These are phyloP conservation scores for Erysimum cheiranthoides DNA, from an alignment of 345 rosid genomes.

Conservation along the genomic window DNA sequence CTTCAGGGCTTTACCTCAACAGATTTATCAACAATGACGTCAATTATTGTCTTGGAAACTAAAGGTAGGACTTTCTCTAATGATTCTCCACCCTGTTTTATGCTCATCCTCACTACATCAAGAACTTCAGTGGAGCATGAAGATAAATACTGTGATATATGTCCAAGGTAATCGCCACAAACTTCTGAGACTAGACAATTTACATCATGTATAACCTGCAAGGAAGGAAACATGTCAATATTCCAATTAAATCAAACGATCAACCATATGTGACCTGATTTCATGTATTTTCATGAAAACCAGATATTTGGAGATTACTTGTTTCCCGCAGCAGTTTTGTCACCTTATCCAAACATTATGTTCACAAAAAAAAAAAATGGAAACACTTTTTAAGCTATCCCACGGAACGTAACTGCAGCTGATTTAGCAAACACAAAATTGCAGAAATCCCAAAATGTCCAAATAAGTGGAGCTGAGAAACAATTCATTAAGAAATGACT, in stretches of 20 bases:
- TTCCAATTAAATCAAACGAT: slow-evolving; percentile 12
- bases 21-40: slow-evolving; percentile 78
- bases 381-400: slow-evolving; percentile 10
- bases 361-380: background rate
- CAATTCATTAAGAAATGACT: slow-evolving; percentile 41
- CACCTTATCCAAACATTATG: background rate
- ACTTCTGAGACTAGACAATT: slow-evolving; percentile 67
- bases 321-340: slow-evolving; percentile 21
- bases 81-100: slow-evolving; percentile 68
- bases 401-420: slow-evolving; percentile 28
- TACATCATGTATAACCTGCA: slow-evolving; percentile 92
- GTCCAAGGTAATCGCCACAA: slow-evolving; percentile 67
- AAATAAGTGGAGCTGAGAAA: slow-evolving; percentile 30
- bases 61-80: slow-evolving; percentile 63
- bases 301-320: slow-evolving; percentile 18
- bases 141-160: slow-evolving; percentile 64
- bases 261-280: slow-evolving; percentile 12
- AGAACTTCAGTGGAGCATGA: slow-evolving; percentile 72
- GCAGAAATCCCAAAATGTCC: background rate
- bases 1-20: slow-evolving; percentile 70
- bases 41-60: slow-evolving; percentile 61
- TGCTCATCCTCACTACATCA: slow-evolving; percentile 79
- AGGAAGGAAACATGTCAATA: slow-evolving; percentile 40
- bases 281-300: background rate
- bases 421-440: background rate